Conservation (phyloP, 768 basidiomycete species). For the Termitomyces sp. region DNA sequence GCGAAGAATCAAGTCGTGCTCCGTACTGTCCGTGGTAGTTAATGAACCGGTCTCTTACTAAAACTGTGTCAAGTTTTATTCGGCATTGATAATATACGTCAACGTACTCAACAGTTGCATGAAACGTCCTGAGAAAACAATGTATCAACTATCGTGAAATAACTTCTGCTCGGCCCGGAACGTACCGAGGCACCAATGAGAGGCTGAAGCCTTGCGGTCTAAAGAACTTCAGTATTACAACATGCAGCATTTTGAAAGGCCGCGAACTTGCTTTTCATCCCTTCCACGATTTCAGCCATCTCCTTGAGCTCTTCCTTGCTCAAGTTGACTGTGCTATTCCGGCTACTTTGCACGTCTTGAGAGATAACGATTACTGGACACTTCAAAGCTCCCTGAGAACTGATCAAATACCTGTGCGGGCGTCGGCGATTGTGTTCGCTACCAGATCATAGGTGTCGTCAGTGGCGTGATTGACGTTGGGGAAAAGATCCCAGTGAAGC, state of each 20-base stretch:
- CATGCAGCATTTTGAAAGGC: too few relatives aligned
- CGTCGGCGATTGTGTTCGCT: constrained; percentile 6
- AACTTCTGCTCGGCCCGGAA: not conserved
- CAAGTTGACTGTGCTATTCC: constrained; percentile 3
- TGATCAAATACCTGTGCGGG: constrained; percentile 5
- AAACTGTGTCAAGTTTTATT: not conserved
- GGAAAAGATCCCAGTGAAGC: constrained; percentile 10
- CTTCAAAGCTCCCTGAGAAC: not conserved
- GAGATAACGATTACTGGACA: not conserved
- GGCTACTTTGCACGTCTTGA: constrained; percentile 1
- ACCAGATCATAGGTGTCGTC: not conserved
- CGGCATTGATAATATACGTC: not conserved
- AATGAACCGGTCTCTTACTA: constrained; percentile 23
- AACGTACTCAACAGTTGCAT: not conserved
- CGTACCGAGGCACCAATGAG: constrained; percentile 10
- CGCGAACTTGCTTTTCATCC: constrained; percentile 1
- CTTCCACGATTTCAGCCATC: constrained; percentile 10
- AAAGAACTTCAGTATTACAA: not conserved
- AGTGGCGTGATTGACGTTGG: not conserved
- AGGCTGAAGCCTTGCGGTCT: not conserved
- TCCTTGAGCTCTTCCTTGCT: constrained; percentile 5
- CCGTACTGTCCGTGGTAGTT: constrained; percentile 39
- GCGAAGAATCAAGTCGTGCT: constrained; percentile 32
- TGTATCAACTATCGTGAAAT: too few relatives aligned
- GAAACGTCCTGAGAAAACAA: not conserved